phyloP scores from a whole-genome alignment of 169 alveolate genomes.

The Plasmodium gallinaceum region DNA sequence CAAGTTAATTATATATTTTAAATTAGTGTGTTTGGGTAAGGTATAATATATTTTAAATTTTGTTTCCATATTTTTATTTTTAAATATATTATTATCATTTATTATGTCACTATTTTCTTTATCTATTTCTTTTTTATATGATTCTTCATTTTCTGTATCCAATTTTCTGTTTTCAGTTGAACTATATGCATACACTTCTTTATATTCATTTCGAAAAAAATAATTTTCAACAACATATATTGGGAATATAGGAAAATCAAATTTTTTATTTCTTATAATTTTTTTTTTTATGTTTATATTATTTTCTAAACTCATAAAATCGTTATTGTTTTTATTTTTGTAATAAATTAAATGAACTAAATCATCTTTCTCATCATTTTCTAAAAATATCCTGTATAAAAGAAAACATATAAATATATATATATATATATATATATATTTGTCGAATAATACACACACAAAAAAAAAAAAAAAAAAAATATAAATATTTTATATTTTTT shows the following conservation, averaged over 20 bases:
- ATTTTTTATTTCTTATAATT: slow-evolving; percentile 39
- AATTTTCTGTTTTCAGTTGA: background rate
- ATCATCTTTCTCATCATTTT: slow-evolving; percentile 21
- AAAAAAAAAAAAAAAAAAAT: background rate
- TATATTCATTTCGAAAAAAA: slow-evolving; percentile 36
- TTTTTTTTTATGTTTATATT: slow-evolving; percentile 49
- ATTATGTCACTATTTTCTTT: background rate
- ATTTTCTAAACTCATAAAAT: slow-evolving; percentile 5
- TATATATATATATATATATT: background rate
- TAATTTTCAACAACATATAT: slow-evolving; percentile 66
- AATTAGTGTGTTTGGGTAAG: slow-evolving; percentile 51
- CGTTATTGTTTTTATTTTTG: slow-evolving; percentile 22
- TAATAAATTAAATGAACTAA: slow-evolving; percentile 58
- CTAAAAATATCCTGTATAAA: slow-evolving; percentile 20
- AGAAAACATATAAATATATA: background rate
- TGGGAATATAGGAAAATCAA: slow-evolving; percentile 31
- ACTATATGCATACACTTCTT: slow-evolving; percentile 56
- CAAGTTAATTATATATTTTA: slow-evolving; percentile 50
- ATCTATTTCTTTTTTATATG: background rate
- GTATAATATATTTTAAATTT: slow-evolving; percentile 72
- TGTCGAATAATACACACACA: background rate
- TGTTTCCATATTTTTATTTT: background rate
- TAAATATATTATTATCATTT: background rate
- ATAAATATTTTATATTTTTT: background rate
- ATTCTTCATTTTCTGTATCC: background rate